A percentile compares a stretch with the other conserved stretches of the same genome.
These are phyloP conservation scores for Falciphora oryzae DNA, from an alignment of 2,329 filamentous ascomycete species.

Conservation along the genomic window DNA sequence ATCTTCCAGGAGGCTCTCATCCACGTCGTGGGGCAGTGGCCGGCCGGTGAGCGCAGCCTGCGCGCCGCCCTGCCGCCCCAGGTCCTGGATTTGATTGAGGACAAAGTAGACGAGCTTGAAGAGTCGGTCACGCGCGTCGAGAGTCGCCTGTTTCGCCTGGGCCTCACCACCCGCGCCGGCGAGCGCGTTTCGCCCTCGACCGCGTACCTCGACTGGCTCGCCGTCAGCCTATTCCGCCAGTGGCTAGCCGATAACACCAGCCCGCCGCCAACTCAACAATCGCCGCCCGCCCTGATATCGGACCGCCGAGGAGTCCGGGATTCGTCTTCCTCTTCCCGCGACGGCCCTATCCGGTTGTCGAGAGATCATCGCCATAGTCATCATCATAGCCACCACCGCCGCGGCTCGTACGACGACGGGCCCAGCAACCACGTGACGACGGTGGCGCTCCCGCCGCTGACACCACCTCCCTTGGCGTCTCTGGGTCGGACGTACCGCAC, in stretches of 20 bases:
- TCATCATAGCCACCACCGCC: constrained; percentile 13
- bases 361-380: constrained; percentile 14
- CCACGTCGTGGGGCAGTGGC: constrained; percentile 94
- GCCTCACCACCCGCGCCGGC: constrained; percentile 69
- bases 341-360: constrained; percentile 4
- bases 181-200: constrained; percentile 77
- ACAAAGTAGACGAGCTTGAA: constrained; percentile 88
- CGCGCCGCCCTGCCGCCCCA: constrained; percentile 65
- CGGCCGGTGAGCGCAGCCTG: constrained; percentile 70
- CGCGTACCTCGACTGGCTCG: constrained; percentile 85
- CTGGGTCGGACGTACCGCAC: constrained; percentile 71
- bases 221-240: constrained; percentile 79
- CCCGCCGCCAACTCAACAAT: constrained; percentile 47
- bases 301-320: constrained; percentile 14
- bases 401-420: constrained; percentile 20
- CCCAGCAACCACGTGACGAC: constrained; percentile 20
- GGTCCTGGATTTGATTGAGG: constrained; percentile 85
- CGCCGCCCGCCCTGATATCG: constrained; percentile 15
- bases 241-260: constrained; percentile 91
- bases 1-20: constrained; percentile 85
- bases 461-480: constrained; percentile 47
- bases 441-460: constrained; percentile 22
- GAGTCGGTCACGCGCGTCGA: constrained; percentile 77
- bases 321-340: constrained; percentile 7
- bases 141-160: constrained; percentile 74